A percentile compares a stretch with the other conserved stretches of the same genome.
phyloP scores from a whole-genome alignment of 495 filamentous ascomycete genomes.

The Penicillium fimorum region DNA sequence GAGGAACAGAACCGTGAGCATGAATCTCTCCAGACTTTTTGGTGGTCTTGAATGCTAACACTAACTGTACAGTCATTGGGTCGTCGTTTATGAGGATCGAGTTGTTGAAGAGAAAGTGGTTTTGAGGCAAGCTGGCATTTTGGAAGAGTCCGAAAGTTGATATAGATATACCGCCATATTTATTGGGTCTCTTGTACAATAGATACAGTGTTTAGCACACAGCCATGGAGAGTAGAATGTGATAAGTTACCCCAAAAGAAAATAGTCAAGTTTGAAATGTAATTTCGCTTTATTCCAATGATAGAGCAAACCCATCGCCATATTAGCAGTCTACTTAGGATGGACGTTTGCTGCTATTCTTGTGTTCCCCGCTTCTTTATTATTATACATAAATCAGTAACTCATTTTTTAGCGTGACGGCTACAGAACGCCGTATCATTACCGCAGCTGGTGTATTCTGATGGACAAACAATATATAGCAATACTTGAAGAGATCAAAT shows the following conservation, averaged over 20 bases:
- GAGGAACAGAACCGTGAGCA: constrained; percentile 6
- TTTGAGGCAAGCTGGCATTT: neutral
- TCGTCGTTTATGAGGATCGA: constrained; percentile 3
- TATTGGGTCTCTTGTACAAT: neutral
- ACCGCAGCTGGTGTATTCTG: too few relatives aligned
- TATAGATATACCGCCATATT: too few relatives aligned
- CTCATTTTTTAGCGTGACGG: too few relatives aligned
- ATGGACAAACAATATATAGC: too few relatives aligned
- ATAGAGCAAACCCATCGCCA: neutral
- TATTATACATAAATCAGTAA: too few relatives aligned
- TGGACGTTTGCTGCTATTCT: neutral
- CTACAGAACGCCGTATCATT: too few relatives aligned
- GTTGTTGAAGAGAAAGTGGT: neutral
- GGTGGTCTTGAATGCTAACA: neutral
- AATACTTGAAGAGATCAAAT: too few relatives aligned
- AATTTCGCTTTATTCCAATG: neutral
- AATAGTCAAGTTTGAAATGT: neutral
- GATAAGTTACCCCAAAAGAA: neutral
- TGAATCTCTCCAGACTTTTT: neutral
- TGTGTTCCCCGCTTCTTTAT: too few relatives aligned
- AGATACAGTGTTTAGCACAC: neutral
- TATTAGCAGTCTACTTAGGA: neutral
- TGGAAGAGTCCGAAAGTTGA: neutral
- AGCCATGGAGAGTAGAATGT: neutral
- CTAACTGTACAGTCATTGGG: neutral